Conservation (phyloP, 805 yeast species). For the Yamadazyma nakazawae region DNA sequence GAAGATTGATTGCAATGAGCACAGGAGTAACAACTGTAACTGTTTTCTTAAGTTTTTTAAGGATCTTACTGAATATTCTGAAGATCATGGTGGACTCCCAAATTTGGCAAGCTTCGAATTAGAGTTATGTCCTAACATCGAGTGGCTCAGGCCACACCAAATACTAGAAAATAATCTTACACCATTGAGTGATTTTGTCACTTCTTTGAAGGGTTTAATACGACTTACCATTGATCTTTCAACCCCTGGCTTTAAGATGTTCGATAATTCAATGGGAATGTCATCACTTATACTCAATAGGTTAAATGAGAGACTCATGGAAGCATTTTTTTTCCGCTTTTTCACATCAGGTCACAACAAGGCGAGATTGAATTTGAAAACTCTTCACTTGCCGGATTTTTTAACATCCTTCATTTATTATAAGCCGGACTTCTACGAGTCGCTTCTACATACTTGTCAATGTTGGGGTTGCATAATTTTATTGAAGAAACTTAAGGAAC, state of each 20-base stretch:
- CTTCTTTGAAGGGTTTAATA: slow-evolving; percentile 21
- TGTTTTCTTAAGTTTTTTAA: slow-evolving; percentile 28
- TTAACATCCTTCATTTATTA: slow-evolving; percentile 36
- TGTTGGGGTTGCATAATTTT: slow-evolving; percentile 35
- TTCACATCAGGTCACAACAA: slow-evolving; percentile 11
- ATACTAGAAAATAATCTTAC: slow-evolving; percentile 26
- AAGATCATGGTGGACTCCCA: slow-evolving; percentile 25
- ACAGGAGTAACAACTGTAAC: slow-evolving; percentile 19
- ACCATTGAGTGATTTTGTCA: slow-evolving; percentile 30
- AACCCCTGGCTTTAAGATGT: slow-evolving; percentile 37
- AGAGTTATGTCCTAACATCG: slow-evolving; percentile 30
- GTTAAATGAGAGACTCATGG: slow-evolving; percentile 32
- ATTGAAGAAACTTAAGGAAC: slow-evolving; percentile 19
- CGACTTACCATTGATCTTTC: slow-evolving; percentile 30
- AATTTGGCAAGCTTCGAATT: slow-evolving; percentile 27
- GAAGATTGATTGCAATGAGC: slow-evolving; percentile 31
- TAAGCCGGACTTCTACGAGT: slow-evolving; percentile 33
- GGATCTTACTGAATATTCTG: slow-evolving; percentile 22
- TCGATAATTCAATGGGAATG: slow-evolving; percentile 29
- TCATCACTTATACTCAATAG: slow-evolving; percentile 27
- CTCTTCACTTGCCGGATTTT: slow-evolving; percentile 32
- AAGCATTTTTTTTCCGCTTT: slow-evolving; percentile 31
- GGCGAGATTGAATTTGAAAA: slow-evolving; percentile 17
- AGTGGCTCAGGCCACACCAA: slow-evolving; percentile 36
- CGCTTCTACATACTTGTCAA: slow-evolving; percentile 33